A percentile compares a stretch with the other conserved stretches of the same genome.
Conservation (phyloP, 2,329 filamentous ascomycete genomes). For the Cladosporium velox region DNA sequence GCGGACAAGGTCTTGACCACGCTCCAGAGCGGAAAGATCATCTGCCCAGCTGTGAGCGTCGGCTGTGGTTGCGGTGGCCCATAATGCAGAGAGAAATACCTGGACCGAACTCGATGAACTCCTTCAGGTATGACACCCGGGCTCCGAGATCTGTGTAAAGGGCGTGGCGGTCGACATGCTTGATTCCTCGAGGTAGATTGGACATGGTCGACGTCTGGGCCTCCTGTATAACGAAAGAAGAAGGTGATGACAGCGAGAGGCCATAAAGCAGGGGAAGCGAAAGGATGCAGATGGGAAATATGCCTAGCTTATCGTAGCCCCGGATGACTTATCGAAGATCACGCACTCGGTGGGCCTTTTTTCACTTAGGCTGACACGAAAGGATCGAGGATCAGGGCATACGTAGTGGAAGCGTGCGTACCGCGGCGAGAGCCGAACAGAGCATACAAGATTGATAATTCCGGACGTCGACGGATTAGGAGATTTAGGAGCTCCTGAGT, state of each 20-base stretch:
- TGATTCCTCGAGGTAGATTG: conserved; percentile 33
- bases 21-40: conserved; percentile 70
- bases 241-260: neutral
- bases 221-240: neutral
- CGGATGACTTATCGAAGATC: conserved; percentile 12
- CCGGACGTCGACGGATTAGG: neutral
- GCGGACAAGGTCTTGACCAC: conserved; percentile 74
- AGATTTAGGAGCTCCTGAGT: neutral
- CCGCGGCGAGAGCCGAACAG: conserved; percentile 16
- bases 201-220: conserved; percentile 19
- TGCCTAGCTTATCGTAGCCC: conserved; percentile 12
- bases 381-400: conserved; percentile 14
- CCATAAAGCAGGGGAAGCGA: neutral
- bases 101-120: conserved; percentile 69
- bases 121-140: conserved; percentile 71
- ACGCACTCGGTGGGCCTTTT: conserved; percentile 4
- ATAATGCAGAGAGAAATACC: conserved; percentile 20
- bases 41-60: conserved; percentile 47
- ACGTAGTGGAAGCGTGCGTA: conserved; percentile 9
- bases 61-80: neutral
- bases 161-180: conserved; percentile 69
- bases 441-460: neutral
- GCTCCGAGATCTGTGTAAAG: conserved; percentile 71
- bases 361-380: conserved; percentile 1
- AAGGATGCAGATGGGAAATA: conserved; percentile 10